Base-by-base conservation (phyloP, 495 filamentous ascomycete genomes). In the Penicillium canariense region DNA sequence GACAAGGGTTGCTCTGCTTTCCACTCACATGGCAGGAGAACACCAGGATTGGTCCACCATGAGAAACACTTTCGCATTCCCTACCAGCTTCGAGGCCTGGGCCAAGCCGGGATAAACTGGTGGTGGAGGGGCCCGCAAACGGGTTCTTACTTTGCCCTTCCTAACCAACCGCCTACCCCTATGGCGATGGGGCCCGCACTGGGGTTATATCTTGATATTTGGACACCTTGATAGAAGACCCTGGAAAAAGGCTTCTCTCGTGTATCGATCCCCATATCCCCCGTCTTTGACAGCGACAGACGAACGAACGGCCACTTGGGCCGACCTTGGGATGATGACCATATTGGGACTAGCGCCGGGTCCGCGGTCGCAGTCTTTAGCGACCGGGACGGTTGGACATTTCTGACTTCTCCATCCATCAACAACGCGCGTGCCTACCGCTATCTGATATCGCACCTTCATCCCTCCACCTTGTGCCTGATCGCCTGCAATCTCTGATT, bases 321-420 rank as follows among this genome's bases (percentile, higher is more conserved):
- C 26, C 44, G 22, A 52, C 43, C 48, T 48, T 61, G 54, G 63
- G 53, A 44, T 65, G 48, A 34, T 34, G 62, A 57, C 73, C 70
- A 9, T 47, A 70, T 68, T 56, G 57, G 73, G 70, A 68, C 68
- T 76, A 76, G 73, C 68, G 70, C 48, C 58, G 56, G 57, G 36
- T 63, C 66, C 17, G 43, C 43, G 43, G 26, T 46, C 43, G 43
- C 43, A 46, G 55, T 70, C 70, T 71, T 74, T 72, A 72, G 70
- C 70, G 70, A 71, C 71, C 60, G 63, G 67, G 65, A 63, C 71
- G 68, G 64, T 63, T 71, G 62, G 61, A 69, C 72, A 74, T 74
- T 76, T 73, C 71, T 72, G 59, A 70, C 71, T 73, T 72, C 73
- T 74, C 70, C 73, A 73, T 71, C 73, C 73, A 76, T 74, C 73